These are phyloP conservation scores for Termitomyces sp. DNA, from an alignment of 768 basidiomycete genomes.

Conservation along the genomic window DNA sequence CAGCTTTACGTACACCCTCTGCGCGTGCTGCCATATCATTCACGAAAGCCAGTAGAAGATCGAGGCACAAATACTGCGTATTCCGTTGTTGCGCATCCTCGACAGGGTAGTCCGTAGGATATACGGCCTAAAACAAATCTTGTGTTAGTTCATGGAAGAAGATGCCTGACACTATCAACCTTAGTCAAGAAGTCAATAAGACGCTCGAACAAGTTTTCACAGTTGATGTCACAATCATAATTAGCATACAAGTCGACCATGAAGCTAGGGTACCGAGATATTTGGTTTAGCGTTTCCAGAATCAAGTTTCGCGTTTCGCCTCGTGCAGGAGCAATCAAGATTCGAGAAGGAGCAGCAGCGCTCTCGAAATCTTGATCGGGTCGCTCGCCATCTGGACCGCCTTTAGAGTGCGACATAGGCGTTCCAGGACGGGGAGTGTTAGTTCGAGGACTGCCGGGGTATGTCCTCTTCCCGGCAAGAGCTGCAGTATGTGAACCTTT, in stretches of 20 bases:
- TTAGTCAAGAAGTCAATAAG: slow-evolving; percentile 84
- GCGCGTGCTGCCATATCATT: slow-evolving; percentile 78
- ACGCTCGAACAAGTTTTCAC: slow-evolving; percentile 92
- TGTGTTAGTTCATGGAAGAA: neutral
- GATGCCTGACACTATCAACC: slow-evolving; percentile 33
- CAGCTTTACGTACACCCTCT: slow-evolving; percentile 30
- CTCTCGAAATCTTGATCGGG: slow-evolving; percentile 39
- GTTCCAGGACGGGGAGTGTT: slow-evolving; percentile 51
- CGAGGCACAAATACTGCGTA: slow-evolving; percentile 83
- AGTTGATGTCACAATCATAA: slow-evolving; percentile 96
- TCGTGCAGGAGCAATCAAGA: slow-evolving; percentile 68
- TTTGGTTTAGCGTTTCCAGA: slow-evolving; percentile 78
- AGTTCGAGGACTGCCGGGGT: slow-evolving; percentile 18
- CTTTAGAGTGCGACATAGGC: slow-evolving; percentile 37
- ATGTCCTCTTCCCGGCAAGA: slow-evolving; percentile 23
- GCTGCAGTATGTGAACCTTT: slow-evolving; percentile 18
- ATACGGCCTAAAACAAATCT: slow-evolving; percentile 58
- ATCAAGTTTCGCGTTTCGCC: slow-evolving; percentile 88
- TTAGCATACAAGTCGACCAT: slow-evolving; percentile 96
- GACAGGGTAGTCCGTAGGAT: slow-evolving; percentile 58
- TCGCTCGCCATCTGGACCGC: slow-evolving; percentile 23
- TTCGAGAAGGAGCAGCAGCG: slow-evolving; percentile 43
- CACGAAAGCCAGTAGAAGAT: slow-evolving; percentile 81
- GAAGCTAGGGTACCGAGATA: slow-evolving; percentile 80
- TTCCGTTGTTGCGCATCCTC: slow-evolving; percentile 65